Base-by-base conservation (phyloP, 2,329 filamentous ascomycete species). In the Pleomassaria siparia region DNA sequence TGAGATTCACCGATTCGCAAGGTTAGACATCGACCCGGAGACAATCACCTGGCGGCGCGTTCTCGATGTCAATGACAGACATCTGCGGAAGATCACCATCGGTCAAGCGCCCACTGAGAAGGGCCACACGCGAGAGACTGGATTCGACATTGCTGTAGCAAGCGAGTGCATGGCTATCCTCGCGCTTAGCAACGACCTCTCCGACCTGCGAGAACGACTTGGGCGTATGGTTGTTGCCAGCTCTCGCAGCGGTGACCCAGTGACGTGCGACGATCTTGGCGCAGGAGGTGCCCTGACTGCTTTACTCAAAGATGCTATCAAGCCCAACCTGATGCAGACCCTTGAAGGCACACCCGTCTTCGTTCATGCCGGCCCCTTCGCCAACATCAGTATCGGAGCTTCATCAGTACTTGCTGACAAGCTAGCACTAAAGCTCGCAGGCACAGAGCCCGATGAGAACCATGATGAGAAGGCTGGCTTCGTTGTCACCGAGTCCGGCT, bases 101-200 rank as follows among this genome's bases (percentile, higher is more conserved):
- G 94, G 94, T 30, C 87, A 87, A 55, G 92, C 92, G 0, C 78
- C 88, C 3, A 96, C 92, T 0, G 94, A 99, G 74, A 95, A 91
- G 76, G 91, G 91, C 12, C 84, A 90, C 59, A 88, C 84, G 21
- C 85, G 94, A 53, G 83, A 94, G 72, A 97, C 94, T 25, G 91
- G 89, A 36, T 99, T 99, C 64, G 94, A 99, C 68, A 99, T 99
- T 58, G 96, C 92, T 0, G 94, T 99, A 24, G 94, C 94, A 33
- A 95, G 89, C 71, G 94, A 97, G 72, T 96, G 91, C 71, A 99
- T 99, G 94, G 94, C 94, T 51, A 95, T 99, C 52, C 84, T 99
- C 47, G 94, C 94, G 9, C 82, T 99, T 58, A 95, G 90, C 76
- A 96, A 90, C 55, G 84, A 86, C 67, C 80, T 97, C 52, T 76